A percentile compares a stretch with the other conserved stretches of the same genome.
Evolutionary conservation across 371 early-diverging fungal species (phyloP).

Genomic region (Circinella umbellata): DNA sequence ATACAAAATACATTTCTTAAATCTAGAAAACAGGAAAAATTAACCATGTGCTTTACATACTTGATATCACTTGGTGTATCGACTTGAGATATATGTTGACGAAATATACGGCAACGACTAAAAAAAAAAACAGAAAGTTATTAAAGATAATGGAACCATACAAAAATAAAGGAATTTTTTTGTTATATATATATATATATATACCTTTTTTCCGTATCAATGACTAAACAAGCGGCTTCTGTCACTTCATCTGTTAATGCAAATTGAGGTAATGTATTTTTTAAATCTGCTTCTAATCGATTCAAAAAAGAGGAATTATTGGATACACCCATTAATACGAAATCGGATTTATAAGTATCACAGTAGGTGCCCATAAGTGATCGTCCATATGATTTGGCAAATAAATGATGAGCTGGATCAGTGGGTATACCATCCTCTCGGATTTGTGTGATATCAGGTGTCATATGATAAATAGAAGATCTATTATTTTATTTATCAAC

Average conservation of each 20-base stretch:
- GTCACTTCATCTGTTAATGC: conserved; percentile 43
- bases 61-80: not conserved
- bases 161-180: not conserved
- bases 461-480: conserved; percentile 50
- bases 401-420: conserved; percentile 55
- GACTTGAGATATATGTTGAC: conserved; percentile 27
- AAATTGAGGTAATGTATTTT: conserved; percentile 51
- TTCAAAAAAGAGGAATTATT: conserved; percentile 47
- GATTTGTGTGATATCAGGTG: conserved; percentile 48
- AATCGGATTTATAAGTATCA: conserved; percentile 63
- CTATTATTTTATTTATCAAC: conserved; percentile 18
- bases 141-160: too few species aligned
- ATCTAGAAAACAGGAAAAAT: too few species aligned
- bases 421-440: conserved; percentile 28
- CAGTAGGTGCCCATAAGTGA: conserved; percentile 68
- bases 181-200: not conserved
- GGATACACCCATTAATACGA: conserved; percentile 67
- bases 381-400: conserved; percentile 68
- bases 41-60: not conserved
- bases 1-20: too few species aligned
- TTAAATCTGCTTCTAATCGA: conserved; percentile 58
- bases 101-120: conserved; percentile 45
- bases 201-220: conserved; percentile 59
- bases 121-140: too few species aligned
- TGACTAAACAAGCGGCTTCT: conserved; percentile 57